Percentiles rank a stretch among this genome's conserved stretches.
phyloP scores from a whole-genome alignment of 371 early-diverging fungal genomes.

The Basidiobolus meristosporus region DNA sequence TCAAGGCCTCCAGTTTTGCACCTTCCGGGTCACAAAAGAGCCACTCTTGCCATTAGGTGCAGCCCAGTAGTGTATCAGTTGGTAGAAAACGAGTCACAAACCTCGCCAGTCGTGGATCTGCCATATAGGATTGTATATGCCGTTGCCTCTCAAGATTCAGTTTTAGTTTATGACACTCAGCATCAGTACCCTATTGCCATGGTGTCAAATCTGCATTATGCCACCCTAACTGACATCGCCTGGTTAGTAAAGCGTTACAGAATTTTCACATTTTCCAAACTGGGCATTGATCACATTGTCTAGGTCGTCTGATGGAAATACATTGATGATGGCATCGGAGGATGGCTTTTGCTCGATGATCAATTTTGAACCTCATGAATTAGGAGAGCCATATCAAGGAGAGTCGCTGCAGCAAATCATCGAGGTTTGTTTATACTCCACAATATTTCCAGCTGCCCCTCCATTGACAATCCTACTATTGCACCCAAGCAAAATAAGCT shows the following conservation, averaged over 20 bases:
- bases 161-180: constrained; percentile 79
- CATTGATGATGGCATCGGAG: constrained; percentile 53
- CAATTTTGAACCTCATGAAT: constrained; percentile 40
- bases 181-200: constrained; percentile 45
- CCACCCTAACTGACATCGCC: constrained; percentile 70
- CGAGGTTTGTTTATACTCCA: no score
- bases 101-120: constrained; percentile 9
- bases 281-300: not conserved
- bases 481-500: no score
- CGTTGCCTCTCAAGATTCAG: constrained; percentile 63
- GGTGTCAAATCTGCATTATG: constrained; percentile 70
- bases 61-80: constrained; percentile 30
- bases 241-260: constrained; percentile 26
- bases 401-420: no score
- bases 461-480: no score
- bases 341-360: constrained; percentile 85
- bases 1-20: constrained; percentile 13
- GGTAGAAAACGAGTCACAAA: constrained; percentile 6
- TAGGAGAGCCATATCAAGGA: constrained; percentile 23
- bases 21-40: constrained; percentile 55
- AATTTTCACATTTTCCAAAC: not conserved
- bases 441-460: no score
- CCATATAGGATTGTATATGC: constrained; percentile 70
- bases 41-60: constrained; percentile 63
- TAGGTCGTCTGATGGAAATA: constrained; percentile 54